Percentiles rank a stretch among this genome's conserved stretches.
Conservation (phyloP, 164 flowering plant genomes). For the Stephania cephalantha region DNA sequence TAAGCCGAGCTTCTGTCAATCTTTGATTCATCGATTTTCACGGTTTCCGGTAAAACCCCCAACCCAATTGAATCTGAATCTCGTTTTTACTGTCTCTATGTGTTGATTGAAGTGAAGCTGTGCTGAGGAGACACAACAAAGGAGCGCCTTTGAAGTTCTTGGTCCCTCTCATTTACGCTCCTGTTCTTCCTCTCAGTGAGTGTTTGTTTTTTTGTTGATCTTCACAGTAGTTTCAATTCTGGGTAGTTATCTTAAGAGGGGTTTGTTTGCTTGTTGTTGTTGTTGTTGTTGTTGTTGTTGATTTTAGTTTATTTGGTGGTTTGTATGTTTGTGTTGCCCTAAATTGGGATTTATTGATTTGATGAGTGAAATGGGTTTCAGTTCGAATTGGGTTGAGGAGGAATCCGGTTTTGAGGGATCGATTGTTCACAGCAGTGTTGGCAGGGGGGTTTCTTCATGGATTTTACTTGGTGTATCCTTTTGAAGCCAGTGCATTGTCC, state of each 20-base stretch:
- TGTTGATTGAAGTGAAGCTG: constrained; percentile 32
- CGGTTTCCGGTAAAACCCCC: background rate
- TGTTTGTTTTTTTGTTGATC: background rate
- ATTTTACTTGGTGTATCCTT: constrained; percentile 92
- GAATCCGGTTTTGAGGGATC: constrained; percentile 84
- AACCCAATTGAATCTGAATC: background rate
- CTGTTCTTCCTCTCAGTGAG: constrained; percentile 91
- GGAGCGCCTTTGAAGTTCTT: constrained; percentile 59
- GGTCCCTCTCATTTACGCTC: constrained; percentile 84
- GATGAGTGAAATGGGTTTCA: constrained; percentile 21
- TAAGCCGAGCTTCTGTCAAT: background rate
- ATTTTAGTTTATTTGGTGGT: background rate
- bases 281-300: background rate
- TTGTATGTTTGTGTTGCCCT: background rate
- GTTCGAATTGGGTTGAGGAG: constrained; percentile 72
- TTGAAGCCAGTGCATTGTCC: background rate
- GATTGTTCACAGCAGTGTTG: constrained; percentile 69
- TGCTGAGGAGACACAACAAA: constrained; percentile 30
- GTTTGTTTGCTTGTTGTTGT: too few species aligned
- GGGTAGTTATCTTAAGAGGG: constrained; percentile 1
- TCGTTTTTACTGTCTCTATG: background rate
- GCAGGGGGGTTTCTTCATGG: constrained; percentile 94
- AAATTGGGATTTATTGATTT: constrained; percentile 35
- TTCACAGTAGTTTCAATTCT: background rate
- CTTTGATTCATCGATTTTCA: background rate